Evolutionary conservation across 2,329 filamentous ascomycete species (phyloP), one percentile per base, ranked within the genome.

Genomic region (Torrubiella hemipterigena): DNA sequence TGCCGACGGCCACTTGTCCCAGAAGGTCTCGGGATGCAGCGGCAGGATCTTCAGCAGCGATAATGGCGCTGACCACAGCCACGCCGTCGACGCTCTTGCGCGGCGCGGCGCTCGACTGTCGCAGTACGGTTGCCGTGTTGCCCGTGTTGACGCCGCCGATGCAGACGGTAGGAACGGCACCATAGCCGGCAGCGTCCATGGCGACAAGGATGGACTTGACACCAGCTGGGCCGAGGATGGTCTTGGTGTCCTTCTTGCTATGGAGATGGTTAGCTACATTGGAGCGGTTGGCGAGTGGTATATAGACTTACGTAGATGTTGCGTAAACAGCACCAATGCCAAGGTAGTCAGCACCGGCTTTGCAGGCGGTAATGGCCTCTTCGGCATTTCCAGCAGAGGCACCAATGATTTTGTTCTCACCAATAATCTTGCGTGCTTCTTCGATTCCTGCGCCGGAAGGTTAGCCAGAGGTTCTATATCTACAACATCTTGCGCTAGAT

Each of bases 321-420:
- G 86, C 73, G 56, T 81, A 95, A 40, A 95, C 74, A 2, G 89
- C 91, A 17, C 91, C 89, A 29, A 96, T 77, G 13, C 89, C 91
- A 5, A 96, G 65, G 54, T 96, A 96, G 53, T 91, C 77, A 17
- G 87, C 86, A n/a, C 85, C 85, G 30, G 69, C 71, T 30, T 69
- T 59, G 36, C 81, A 79, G 1, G 87, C 89, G 33, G 57, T 61
- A 29, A 77, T 54, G 4, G 85, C 83, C 59, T 96, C 82, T 6
- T 77, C 69, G 15, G 74, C 52, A 5, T 73, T 81, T 35, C 77
- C 81, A n/a, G 82, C 82, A 6, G 83, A 93, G 20, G 93, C 81
- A 15, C 91, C 89, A 38, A 96, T 86, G 46, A 94, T 89, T 31
- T 83, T 79, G 41, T 77, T 64, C 1, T 71, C 59, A 0, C 86